These are phyloP conservation scores for Pulveroboletus sp. DNA, from an alignment of 768 basidiomycete species.

Conservation along the genomic window DNA sequence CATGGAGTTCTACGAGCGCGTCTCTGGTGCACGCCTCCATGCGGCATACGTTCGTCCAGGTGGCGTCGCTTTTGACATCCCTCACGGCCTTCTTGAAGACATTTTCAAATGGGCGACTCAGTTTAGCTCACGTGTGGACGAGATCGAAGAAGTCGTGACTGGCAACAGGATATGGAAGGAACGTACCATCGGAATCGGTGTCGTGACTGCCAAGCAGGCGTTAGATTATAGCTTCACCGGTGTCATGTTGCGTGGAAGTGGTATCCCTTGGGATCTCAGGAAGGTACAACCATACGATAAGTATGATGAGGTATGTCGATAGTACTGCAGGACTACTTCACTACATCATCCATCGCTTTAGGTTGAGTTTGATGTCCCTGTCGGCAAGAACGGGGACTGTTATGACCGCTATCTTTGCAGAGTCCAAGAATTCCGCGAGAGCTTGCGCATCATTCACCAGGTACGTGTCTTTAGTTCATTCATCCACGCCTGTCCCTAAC, in stretches of 20 bases:
- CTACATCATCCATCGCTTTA: slow-evolving; percentile 22
- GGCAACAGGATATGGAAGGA: slow-evolving; percentile 99
- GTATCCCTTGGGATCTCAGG: slow-evolving; percentile 91
- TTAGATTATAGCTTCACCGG: slow-evolving; percentile 91
- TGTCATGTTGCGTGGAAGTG: slow-evolving; percentile 94
- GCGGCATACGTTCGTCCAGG: slow-evolving; percentile 98
- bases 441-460: slow-evolving; percentile 80
- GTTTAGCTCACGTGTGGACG: slow-evolving; percentile 85
- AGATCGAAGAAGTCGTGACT: slow-evolving; percentile 96
- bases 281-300: slow-evolving; percentile 94
- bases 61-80: slow-evolving; percentile 95
- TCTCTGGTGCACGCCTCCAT: slow-evolving; percentile 95
- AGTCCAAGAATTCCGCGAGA: slow-evolving; percentile 98
- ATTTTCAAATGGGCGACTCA: slow-evolving; percentile 98
- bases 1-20: slow-evolving; percentile 99
- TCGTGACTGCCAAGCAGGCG: slow-evolving; percentile 89
- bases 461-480: slow-evolving; percentile 28
- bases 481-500: not conserved
- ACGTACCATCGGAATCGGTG: slow-evolving; percentile 84
- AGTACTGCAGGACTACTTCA: not conserved
- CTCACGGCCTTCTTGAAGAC: slow-evolving; percentile 97
- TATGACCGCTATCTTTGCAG: slow-evolving; percentile 97
- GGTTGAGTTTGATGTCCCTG: slow-evolving; percentile 97
- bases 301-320: slow-evolving; percentile 71
- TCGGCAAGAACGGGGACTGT: slow-evolving; percentile 95